A percentile compares a stretch with the other conserved stretches of the same genome.
Evolutionary conservation across 2,329 filamentous ascomycete genomes (phyloP).

Genomic region (Xylariomycetidae sp.): DNA sequence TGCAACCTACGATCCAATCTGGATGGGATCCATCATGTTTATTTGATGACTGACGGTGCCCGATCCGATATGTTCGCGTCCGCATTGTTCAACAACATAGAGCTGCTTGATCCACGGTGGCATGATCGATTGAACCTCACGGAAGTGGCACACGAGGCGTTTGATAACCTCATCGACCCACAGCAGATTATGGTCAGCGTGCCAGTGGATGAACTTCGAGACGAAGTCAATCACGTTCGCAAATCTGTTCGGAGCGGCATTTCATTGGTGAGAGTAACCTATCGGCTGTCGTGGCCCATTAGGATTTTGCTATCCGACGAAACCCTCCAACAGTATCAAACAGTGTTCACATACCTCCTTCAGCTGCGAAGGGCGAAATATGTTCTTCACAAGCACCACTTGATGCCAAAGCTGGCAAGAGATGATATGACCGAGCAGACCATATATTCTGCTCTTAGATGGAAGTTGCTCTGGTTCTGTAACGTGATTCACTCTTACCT

Average conservation of each 20-base stretch:
- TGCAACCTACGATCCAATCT: conserved; percentile 65
- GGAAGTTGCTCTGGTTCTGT: conserved; percentile 72
- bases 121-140: conserved; percentile 78
- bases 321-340: conserved; percentile 63
- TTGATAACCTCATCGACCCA: conserved; percentile 53
- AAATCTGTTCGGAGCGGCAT: conserved; percentile 59
- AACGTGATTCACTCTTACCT: conserved; percentile 72
- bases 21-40: conserved; percentile 65
- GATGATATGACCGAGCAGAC: conserved; percentile 38
- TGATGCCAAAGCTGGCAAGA: conserved; percentile 36
- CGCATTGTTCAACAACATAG: conserved; percentile 71
- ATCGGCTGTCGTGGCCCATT: conserved; percentile 62
- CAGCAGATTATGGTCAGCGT: conserved; percentile 60
- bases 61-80: conserved; percentile 61
- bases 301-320: conserved; percentile 68
- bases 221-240: conserved; percentile 41
- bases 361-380: conserved; percentile 70
- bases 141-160: conserved; percentile 70
- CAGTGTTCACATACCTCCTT: conserved; percentile 69
- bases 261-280: conserved; percentile 60
- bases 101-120: conserved; percentile 59
- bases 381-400: conserved; percentile 54
- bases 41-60: conserved; percentile 71
- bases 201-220: conserved; percentile 33
- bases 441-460: conserved; percentile 57